Evolutionary conservation across 1,284 basidiomycete genomes (phyloP).

Genomic region (Cryptococcus jaspeensis): DNA sequence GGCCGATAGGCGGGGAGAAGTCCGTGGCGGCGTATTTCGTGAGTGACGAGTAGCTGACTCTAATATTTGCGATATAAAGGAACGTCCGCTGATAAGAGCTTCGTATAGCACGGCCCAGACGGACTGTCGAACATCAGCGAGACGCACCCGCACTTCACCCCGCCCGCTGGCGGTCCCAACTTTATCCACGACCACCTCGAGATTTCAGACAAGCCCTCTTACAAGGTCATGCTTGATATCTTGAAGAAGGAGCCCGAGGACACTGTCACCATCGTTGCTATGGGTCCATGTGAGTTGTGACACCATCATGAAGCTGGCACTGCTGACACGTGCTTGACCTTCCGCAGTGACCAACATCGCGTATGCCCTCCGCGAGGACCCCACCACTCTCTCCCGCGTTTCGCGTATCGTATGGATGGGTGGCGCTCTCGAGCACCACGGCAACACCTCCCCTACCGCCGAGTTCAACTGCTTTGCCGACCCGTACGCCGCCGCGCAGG

Average conservation of each 20-base stretch:
- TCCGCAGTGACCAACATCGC: conserved; percentile 74
- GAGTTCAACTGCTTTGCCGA: conserved; percentile 96
- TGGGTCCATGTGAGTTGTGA: conserved; percentile 65
- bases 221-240: conserved; percentile 68
- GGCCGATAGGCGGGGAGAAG: conserved; percentile 71
- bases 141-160: conserved; percentile 70
- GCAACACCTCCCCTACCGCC: conserved; percentile 78
- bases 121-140: conserved; percentile 72
- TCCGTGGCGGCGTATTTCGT: conserved; percentile 82
- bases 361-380: conserved; percentile 62
- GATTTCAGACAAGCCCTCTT: conserved; percentile 57
- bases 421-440: conserved; percentile 90
- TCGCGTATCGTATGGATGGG: conserved; percentile 85
- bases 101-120: conserved; percentile 62
- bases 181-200: conserved; percentile 57
- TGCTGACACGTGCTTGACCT: background rate
- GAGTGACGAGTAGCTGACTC: conserved; percentile 16
- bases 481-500: conserved; percentile 73
- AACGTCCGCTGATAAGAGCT: background rate
- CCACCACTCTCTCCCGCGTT: conserved; percentile 58
- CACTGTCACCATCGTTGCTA: conserved; percentile 75
- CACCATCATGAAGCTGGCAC: background rate
- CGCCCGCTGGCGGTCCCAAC: conserved; percentile 47
- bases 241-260: conserved; percentile 61
- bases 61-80: background rate